Conservation (phyloP, 371 early-diverging fungal species). For the Mucor velutinosus region DNA sequence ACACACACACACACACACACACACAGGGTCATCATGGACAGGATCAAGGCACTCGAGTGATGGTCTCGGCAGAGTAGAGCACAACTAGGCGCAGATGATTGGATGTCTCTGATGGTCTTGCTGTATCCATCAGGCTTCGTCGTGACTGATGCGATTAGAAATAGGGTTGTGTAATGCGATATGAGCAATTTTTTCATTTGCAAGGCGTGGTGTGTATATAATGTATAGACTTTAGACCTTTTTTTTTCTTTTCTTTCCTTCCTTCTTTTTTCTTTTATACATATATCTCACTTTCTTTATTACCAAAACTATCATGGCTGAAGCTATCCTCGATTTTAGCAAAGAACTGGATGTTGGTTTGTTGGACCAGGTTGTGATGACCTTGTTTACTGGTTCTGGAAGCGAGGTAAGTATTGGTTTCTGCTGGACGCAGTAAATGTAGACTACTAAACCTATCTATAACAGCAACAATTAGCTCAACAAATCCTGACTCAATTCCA, state of each 20-base stretch:
- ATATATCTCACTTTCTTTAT: conserved; percentile 13
- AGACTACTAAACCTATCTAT: background rate
- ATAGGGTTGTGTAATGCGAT: background rate
- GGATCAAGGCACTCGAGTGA: no score
- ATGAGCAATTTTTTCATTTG: background rate
- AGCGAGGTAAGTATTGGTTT: conserved; percentile 65
- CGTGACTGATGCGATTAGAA: no score
- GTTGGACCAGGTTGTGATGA: conserved; percentile 89
- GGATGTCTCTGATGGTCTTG: no score
- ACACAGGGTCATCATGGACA: no score
- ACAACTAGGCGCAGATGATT: no score
- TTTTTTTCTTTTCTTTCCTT: background rate
- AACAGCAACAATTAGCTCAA: conserved; percentile 83
- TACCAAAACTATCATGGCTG: conserved; percentile 27
- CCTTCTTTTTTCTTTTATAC: conserved; percentile 12
- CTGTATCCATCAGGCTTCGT: no score
- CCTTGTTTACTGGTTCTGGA: conserved; percentile 73
- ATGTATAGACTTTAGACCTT: background rate
- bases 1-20: no score
- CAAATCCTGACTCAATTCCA: conserved; percentile 91
- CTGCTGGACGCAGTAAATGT: background rate
- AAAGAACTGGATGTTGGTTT: conserved; percentile 84
- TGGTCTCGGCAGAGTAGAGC: no score
- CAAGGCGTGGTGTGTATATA: background rate
- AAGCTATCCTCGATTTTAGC: conserved; percentile 89